Conservation (phyloP, 2,329 filamentous ascomycete genomes). For the Ophiostoma populinum region DNA sequence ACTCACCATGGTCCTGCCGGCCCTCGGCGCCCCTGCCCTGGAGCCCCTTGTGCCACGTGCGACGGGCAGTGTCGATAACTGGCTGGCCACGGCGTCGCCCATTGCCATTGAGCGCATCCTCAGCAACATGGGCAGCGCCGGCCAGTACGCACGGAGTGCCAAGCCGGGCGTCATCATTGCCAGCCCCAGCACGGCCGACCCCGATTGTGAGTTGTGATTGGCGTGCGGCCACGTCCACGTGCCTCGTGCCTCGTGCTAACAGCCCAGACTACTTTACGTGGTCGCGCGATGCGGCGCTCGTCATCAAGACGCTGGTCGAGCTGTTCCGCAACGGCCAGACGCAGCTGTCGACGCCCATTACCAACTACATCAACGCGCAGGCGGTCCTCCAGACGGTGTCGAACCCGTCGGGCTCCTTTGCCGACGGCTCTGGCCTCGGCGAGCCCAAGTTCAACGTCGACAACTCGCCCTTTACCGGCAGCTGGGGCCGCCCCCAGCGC, state of each 20-base stretch:
- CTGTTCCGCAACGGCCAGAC: conserved; percentile 31
- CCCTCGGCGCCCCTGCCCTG: conserved; percentile 5
- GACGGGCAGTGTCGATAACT: conserved; percentile 24
- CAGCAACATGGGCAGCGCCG: conserved; percentile 41
- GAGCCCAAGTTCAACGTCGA: conserved; percentile 61
- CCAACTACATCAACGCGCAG: conserved; percentile 52
- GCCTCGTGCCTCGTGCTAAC: neutral
- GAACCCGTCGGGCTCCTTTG: conserved; percentile 48
- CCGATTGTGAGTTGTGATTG: conserved; percentile 31
- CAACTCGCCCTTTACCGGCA: conserved; percentile 42
- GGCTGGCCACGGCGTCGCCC: conserved; percentile 32
- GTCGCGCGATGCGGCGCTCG: conserved; percentile 57
- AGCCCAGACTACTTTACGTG: conserved; percentile 50
- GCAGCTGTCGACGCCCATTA: conserved; percentile 38
- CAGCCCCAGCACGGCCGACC: conserved; percentile 33
- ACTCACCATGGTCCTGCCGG: conserved; percentile 3
- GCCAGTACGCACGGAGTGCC: conserved; percentile 30
- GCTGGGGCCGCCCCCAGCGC: conserved; percentile 62
- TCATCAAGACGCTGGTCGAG: conserved; percentile 52
- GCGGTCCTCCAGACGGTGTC: conserved; percentile 47
- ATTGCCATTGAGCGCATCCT: conserved; percentile 34
- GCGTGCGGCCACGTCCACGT: neutral
- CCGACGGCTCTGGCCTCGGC: conserved; percentile 38
- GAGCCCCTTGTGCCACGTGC: neutral
- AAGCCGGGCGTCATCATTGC: conserved; percentile 37